Evolutionary conservation across 331 rosid species (phyloP).

Genomic region (Acacia pycnantha): DNA sequence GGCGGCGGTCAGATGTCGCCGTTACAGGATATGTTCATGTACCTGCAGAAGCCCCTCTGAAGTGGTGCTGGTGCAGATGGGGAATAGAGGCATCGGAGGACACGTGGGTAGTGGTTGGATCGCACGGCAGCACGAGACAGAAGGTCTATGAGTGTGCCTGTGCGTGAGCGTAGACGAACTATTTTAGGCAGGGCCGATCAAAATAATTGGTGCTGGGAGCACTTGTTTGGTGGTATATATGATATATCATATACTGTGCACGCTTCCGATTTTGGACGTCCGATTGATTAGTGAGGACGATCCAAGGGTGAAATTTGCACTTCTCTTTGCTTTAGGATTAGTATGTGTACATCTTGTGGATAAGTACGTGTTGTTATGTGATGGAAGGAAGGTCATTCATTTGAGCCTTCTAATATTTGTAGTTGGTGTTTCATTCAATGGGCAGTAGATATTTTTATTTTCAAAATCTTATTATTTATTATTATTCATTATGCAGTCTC

Average conservation of each 20-base stretch:
- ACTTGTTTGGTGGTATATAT: constrained; percentile 23
- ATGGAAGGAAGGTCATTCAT: background rate
- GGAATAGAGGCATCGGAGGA: background rate
- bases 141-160: constrained; percentile 53
- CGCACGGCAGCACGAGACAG: constrained; percentile 61
- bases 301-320: constrained; percentile 32
- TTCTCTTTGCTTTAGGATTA: background rate
- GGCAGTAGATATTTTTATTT: background rate
- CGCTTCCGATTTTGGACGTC: background rate
- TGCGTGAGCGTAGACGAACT: constrained; percentile 17
- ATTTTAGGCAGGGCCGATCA: background rate
- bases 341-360: constrained; percentile 39
- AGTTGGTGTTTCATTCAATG: background rate
- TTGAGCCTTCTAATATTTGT: constrained; percentile 13
- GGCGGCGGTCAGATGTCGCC: constrained; percentile 49
- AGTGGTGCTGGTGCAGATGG: background rate
- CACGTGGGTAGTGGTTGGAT: constrained; percentile 6
- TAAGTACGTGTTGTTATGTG: background rate
- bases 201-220: background rate
- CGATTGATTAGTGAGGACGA: background rate
- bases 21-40: constrained; percentile 58
- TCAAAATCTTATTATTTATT: background rate
- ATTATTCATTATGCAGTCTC: background rate
- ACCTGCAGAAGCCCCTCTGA: constrained; percentile 41
- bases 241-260: background rate